Conservation (phyloP, 2,329 filamentous ascomycete genomes). For the Endocalyx cinctus region DNA sequence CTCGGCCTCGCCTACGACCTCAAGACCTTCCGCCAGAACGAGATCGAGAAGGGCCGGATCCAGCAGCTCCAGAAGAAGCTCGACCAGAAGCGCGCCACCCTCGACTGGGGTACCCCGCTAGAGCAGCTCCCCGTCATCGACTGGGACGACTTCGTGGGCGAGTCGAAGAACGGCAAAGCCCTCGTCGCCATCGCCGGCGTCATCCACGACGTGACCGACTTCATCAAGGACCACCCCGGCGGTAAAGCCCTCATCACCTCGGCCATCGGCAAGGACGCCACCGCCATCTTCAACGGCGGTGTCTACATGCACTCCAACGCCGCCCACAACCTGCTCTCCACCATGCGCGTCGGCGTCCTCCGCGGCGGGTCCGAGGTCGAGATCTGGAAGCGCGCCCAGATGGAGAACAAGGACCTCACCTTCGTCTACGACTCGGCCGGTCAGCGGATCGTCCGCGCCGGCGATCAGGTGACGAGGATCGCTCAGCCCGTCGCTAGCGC, state of each 20-base stretch:
- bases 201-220: slow-evolving; percentile 60
- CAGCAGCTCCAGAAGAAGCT: slow-evolving; percentile 67
- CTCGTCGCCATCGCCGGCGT: slow-evolving; percentile 60
- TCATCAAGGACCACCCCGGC: slow-evolving; percentile 65
- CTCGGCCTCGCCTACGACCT: slow-evolving; percentile 66
- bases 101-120: slow-evolving; percentile 63
- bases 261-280: slow-evolving; percentile 62
- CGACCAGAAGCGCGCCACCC: slow-evolving; percentile 57
- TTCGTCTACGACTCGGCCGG: slow-evolving; percentile 65
- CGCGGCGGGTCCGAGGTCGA: slow-evolving; percentile 64
- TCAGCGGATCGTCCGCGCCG: slow-evolving; percentile 68
- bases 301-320: slow-evolving; percentile 65
- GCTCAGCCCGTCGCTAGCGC: slow-evolving; percentile 66
- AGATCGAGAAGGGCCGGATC: slow-evolving; percentile 70
- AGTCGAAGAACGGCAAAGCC: slow-evolving; percentile 58
- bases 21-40: slow-evolving; percentile 87
- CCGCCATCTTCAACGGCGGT: slow-evolving; percentile 66
- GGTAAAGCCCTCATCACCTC: slow-evolving; percentile 63
- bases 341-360: slow-evolving; percentile 63
- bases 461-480: slow-evolving; percentile 70
- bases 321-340: slow-evolving; percentile 63
- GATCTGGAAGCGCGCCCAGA: slow-evolving; percentile 65
- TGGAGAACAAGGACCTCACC: slow-evolving; percentile 63
- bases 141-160: slow-evolving; percentile 63
- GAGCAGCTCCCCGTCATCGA: slow-evolving; percentile 37